These are phyloP conservation scores for Aspergillus udagawae DNA, from an alignment of 2,329 filamentous ascomycete genomes.

Conservation along the genomic window DNA sequence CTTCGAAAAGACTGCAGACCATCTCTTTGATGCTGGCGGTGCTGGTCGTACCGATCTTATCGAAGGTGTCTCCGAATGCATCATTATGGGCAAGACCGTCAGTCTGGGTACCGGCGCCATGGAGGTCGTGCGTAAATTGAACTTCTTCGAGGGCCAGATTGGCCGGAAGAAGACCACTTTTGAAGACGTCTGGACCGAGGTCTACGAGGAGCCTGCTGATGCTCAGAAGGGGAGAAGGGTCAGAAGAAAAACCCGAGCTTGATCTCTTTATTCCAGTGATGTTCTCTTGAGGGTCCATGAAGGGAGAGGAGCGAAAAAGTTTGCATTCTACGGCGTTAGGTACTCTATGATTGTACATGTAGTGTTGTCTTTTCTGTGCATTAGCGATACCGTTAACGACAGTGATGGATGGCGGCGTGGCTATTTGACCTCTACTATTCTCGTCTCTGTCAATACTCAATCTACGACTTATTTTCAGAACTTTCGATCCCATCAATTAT, in stretches of 20 bases:
- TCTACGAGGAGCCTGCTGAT: slow-evolving; percentile 18
- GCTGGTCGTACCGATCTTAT: slow-evolving; percentile 89
- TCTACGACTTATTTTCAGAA: neutral
- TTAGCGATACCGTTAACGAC: slow-evolving; percentile 9
- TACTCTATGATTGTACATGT: slow-evolving; percentile 3
- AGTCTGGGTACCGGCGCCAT: slow-evolving; percentile 86
- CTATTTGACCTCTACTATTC: slow-evolving; percentile 1
- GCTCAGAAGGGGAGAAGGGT: slow-evolving; percentile 11
- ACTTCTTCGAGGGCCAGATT: slow-evolving; percentile 59
- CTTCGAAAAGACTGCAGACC: slow-evolving; percentile 97
- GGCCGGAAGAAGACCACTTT: slow-evolving; percentile 59
- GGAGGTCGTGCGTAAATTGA: slow-evolving; percentile 76
- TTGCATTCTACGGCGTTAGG: slow-evolving; percentile 8
- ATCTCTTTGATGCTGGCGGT: slow-evolving; percentile 90
- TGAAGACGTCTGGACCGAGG: slow-evolving; percentile 55
- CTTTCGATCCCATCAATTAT: neutral
- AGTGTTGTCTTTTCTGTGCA: slow-evolving; percentile 4
- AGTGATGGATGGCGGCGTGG: slow-evolving; percentile 1
- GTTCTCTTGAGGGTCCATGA: neutral
- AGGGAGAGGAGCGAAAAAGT: neutral
- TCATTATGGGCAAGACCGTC: slow-evolving; percentile 98
- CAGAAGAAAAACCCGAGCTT: neutral
- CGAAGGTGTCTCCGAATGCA: slow-evolving; percentile 91
- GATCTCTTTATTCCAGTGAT: neutral
- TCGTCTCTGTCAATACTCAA: neutral